Percentiles rank a stretch among this genome's conserved stretches.
These are phyloP conservation scores for Acanthochlamys bracteata DNA, from an alignment of 106 monocot species.

Conservation along the genomic window DNA sequence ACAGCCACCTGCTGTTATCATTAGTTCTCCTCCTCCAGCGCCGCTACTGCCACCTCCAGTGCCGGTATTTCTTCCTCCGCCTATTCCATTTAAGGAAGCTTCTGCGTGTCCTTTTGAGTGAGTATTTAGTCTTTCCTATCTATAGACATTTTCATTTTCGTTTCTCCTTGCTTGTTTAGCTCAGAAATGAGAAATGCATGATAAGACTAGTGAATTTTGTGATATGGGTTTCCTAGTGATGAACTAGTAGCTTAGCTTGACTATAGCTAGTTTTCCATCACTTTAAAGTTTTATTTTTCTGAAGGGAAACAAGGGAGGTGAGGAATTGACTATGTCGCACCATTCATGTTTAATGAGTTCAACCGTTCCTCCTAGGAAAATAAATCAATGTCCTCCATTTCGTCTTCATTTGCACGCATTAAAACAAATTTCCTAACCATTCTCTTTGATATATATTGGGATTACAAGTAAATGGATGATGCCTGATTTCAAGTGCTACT, in stretches of 20 bases:
- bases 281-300: too few relatives aligned
- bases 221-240: too few relatives aligned
- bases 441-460: background rate
- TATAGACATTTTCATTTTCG: background rate
- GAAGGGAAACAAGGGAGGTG: too few relatives aligned
- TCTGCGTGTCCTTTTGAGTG: slow-evolving; percentile 39
- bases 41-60: background rate
- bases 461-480: slow-evolving; percentile 45
- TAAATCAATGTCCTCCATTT: too few relatives aligned
- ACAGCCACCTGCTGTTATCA: background rate
- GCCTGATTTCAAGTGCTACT: slow-evolving; percentile 51
- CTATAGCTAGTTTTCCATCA: too few relatives aligned
- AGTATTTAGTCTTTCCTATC: background rate
- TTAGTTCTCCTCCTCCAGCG: background rate
- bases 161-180: background rate
- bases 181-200: background rate
- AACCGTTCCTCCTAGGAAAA: too few relatives aligned
- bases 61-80: background rate
- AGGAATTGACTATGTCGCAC: too few relatives aligned
- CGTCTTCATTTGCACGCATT: background rate
- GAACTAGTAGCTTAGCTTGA: too few relatives aligned
- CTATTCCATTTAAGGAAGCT: background rate
- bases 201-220: background rate
- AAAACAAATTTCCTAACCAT: background rate
- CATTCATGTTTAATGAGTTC: too few relatives aligned